These are phyloP conservation scores for Clathrospora elynae DNA, from an alignment of 2,329 filamentous ascomycete species.

Conservation along the genomic window DNA sequence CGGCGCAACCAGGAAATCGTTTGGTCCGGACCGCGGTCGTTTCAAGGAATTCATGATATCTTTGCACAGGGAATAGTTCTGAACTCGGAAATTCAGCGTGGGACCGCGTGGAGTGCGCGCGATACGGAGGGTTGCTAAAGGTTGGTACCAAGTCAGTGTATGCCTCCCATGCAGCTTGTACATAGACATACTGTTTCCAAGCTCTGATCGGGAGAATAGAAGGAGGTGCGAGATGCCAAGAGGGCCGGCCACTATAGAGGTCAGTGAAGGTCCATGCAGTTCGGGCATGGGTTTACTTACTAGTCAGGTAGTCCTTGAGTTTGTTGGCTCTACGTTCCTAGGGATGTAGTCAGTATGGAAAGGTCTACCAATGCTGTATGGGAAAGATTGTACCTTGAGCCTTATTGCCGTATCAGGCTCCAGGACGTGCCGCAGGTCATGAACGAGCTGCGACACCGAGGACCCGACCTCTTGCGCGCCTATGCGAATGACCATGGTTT, in stretches of 20 bases:
- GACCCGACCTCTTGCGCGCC: conserved; percentile 91
- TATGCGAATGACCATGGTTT: conserved; percentile 98
- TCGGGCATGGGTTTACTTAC: too few species aligned
- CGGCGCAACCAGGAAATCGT: conserved; percentile 84
- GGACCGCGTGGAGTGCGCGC: conserved; percentile 87
- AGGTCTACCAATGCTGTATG: too few species aligned
- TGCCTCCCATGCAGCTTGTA: too few species aligned
- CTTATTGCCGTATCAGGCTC: conserved; percentile 74
- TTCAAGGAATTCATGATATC: conserved; percentile 85
- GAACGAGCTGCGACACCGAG: conserved; percentile 87
- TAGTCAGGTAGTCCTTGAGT: conserved; percentile 88
- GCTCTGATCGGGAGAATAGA: conserved; percentile 87
- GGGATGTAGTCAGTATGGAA: not conserved
- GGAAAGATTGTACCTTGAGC: too few species aligned
- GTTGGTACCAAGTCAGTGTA: too few species aligned
- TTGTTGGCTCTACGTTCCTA: conserved; percentile 84
- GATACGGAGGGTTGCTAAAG: conserved; percentile 86
- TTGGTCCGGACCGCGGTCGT: conserved; percentile 75
- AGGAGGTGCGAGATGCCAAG: conserved; percentile 91
- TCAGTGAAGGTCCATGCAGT: too few species aligned
- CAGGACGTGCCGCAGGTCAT: conserved; percentile 92
- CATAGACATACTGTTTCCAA: too few species aligned
- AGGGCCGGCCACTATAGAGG: conserved; percentile 94
- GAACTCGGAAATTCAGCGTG: conserved; percentile 90
- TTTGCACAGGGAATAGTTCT: conserved; percentile 92